Conservation (phyloP, 2,329 filamentous ascomycete species). For the Arthrobotrys sinensis region DNA sequence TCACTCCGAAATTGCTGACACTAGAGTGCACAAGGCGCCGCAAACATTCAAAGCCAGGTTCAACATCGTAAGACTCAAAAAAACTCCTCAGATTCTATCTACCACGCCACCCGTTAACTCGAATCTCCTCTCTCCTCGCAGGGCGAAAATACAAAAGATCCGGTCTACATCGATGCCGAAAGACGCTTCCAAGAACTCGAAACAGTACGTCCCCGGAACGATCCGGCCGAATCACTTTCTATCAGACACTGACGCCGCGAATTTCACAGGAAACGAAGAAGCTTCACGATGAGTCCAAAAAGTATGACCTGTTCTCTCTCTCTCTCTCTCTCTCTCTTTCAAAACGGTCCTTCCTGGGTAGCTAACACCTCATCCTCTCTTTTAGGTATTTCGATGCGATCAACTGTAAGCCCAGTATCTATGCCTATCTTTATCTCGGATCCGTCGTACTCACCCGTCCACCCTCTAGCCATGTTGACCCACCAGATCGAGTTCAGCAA, state of each 20-base stretch:
- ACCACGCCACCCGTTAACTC: neutral
- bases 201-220: constrained; percentile 67
- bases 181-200: constrained; percentile 94
- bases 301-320: constrained; percentile 68
- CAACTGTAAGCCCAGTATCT: constrained; percentile 75
- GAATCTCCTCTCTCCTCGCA: neutral
- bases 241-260: constrained; percentile 49
- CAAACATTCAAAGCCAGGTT: constrained; percentile 93
- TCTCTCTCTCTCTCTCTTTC: neutral
- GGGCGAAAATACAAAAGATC: constrained; percentile 94
- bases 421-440: constrained; percentile 10
- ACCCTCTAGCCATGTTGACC: constrained; percentile 82
- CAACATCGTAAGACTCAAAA: constrained; percentile 76
- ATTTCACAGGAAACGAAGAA: constrained; percentile 83
- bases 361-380: constrained; percentile 62
- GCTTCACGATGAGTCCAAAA: constrained; percentile 95
- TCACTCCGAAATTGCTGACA: constrained; percentile 64
- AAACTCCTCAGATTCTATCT: constrained; percentile 32
- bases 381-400: constrained; percentile 89
- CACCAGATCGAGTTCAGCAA: constrained; percentile 99
- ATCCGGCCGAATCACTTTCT: constrained; percentile 21
- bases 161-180: constrained; percentile 94
- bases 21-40: constrained; percentile 76
- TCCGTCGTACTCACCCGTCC: constrained; percentile 20
- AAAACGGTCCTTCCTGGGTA: constrained; percentile 6